Conservation (phyloP, 2,329 filamentous ascomycete genomes). For the Hypoxylon sp. region DNA sequence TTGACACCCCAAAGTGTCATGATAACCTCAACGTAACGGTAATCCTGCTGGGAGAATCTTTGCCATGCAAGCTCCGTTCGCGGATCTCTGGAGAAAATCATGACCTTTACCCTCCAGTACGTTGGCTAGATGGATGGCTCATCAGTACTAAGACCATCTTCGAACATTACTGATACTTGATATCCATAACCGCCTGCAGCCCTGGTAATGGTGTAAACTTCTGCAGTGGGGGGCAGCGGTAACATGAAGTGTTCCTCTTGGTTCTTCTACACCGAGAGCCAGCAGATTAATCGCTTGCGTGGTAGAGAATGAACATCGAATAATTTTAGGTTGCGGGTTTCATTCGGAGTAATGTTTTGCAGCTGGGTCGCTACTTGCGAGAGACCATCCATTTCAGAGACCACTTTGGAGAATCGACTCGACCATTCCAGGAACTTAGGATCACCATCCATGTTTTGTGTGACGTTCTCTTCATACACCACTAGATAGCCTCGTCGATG, state of each 20-base stretch:
- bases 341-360: background rate
- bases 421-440: slow-evolving; percentile 3
- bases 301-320: background rate
- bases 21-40: background rate
- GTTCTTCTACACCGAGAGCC: background rate
- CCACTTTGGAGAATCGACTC: background rate
- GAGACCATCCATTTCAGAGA: background rate
- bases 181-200: background rate
- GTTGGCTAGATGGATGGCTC: background rate
- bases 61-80: background rate
- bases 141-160: background rate
- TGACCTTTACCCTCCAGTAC: background rate
- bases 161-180: background rate
- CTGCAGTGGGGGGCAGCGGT: background rate
- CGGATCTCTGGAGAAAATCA: background rate
- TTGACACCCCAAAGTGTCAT: background rate
- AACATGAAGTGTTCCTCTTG: background rate
- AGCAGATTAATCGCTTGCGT: background rate
- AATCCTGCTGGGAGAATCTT: background rate
- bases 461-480: slow-evolving; percentile 12
- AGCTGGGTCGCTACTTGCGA: background rate
- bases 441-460: slow-evolving; percentile 23
- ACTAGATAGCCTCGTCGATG: background rate
- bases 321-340: background rate
- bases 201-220: background rate